A percentile compares a stretch with the other conserved stretches of the same genome.
Conservation (phyloP, 2,329 filamentous ascomycete species). For the Chrysosporium keratinophilum region DNA sequence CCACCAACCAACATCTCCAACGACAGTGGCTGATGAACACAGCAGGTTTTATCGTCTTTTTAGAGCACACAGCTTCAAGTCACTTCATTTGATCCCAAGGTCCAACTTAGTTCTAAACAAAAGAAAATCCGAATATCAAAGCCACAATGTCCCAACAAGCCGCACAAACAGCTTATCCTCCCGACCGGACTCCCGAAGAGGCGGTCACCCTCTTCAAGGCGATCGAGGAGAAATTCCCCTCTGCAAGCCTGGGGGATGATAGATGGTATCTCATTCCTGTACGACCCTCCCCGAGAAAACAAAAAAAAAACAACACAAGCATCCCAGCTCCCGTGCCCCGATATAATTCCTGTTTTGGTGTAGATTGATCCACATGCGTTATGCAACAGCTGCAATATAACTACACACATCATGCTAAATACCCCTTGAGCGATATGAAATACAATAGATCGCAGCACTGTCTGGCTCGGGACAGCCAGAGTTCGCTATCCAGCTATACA, state of each 20-base stretch:
- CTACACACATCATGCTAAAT: background rate
- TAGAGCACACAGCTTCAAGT: too few species aligned
- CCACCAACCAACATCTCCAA: too few species aligned
- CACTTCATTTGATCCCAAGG: too few species aligned
- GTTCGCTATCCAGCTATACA: conserved; percentile 46
- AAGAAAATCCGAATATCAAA: too few species aligned
- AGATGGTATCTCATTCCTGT: conserved; percentile 14
- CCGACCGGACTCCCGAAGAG: conserved; percentile 9
- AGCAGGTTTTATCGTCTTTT: too few species aligned
- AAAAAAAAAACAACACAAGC: too few species aligned
- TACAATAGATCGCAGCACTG: conserved; percentile 27
- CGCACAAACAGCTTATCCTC: background rate
- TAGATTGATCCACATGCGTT: too few species aligned
- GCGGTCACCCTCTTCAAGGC: conserved; percentile 10
- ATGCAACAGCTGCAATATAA: background rate
- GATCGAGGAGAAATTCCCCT: conserved; percentile 9
- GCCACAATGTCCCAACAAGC: conserved; percentile 1
- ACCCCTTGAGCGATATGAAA: background rate
- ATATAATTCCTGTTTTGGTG: background rate
- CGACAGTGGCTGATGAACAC: too few species aligned
- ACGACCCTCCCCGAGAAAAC: background rate
- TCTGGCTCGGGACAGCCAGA: conserved; percentile 44
- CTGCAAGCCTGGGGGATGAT: conserved; percentile 9
- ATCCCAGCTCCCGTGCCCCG: background rate
- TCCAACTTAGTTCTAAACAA: too few species aligned